Evolutionary conservation across 2,329 filamentous ascomycete genomes (phyloP), one percentile per base, ranked within the genome.

Genomic region (Sclerotinia sclerotiorum): DNA sequence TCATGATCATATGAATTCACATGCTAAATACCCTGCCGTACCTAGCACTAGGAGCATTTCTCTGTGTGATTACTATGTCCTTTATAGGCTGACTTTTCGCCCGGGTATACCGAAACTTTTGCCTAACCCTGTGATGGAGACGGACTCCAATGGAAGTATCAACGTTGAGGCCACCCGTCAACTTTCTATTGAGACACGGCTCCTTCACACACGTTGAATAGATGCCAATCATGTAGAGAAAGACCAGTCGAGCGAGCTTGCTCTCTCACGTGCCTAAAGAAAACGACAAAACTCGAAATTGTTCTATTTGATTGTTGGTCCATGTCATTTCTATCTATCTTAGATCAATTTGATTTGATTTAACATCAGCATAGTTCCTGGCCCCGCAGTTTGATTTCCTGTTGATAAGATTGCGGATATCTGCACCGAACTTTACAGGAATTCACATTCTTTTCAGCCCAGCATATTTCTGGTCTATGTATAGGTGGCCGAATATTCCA

Each of bases 131-230:
- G 35, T 35, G 35, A 42, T 19, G 42, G 8, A 1, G 7, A 0
- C 15, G 5, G 3, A 5, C 52, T 49, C 21, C 6, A 19, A 19
- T 29, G 17, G 5, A 65, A 65, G 1, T n/a, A 65, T 55, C 2
- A 2, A 29, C 42, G 48, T 66, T 5, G 2, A 19, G 32, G 39
- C 1, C 27, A 66, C 58, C n/a, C 39, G 21, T 11, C 52, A 57
- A 42, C 52, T 66, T 39, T 44, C 64, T 42, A 13, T 51, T 39
- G 52, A 58, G 55, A 48, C 42, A 21, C 64, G 51, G 19, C 63
- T 57, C 27, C 42, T 42, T 35, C 52, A 57, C 17, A 57, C 29
- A 57, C 42, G 52, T 15, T 17, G 63, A 24, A n/a, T 65, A 35
- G 63, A 65, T 11, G 1, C 13, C 7, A 21, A 42, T 56, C 29